These are phyloP conservation scores for Fusarium tanahbumbuense DNA, from an alignment of 2,329 filamentous ascomycete species.

Conservation along the genomic window DNA sequence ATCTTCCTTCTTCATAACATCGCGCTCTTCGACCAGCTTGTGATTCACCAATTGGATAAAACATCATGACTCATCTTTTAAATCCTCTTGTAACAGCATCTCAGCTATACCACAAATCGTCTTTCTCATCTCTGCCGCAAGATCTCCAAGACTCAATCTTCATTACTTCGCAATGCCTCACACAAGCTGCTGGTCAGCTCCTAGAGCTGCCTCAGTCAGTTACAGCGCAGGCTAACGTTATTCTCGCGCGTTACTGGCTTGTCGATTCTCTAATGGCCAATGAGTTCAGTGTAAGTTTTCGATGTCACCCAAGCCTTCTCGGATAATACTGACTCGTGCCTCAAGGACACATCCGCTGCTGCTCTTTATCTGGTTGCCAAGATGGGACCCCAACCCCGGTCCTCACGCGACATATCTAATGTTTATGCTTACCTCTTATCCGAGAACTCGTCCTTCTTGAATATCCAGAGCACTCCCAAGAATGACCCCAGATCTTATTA, in stretches of 20 bases:
- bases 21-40: background rate
- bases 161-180: slow-evolving; percentile 77
- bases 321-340: slow-evolving; percentile 12
- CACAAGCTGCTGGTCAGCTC: slow-evolving; percentile 82
- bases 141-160: slow-evolving; percentile 79
- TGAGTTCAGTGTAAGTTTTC: slow-evolving; percentile 65
- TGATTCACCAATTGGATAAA: background rate
- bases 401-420: slow-evolving; percentile 83
- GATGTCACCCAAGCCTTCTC: background rate
- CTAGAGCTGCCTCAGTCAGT: slow-evolving; percentile 87
- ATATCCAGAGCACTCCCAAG: slow-evolving; percentile 49
- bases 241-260: slow-evolving; percentile 85
- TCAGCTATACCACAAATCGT: slow-evolving; percentile 70
- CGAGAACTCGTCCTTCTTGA: slow-evolving; percentile 66
- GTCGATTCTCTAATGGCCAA: slow-evolving; percentile 64
- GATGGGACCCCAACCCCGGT: slow-evolving; percentile 79
- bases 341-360: slow-evolving; percentile 82
- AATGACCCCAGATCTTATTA: slow-evolving; percentile 69
- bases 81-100: slow-evolving; percentile 79
- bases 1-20: slow-evolving; percentile 5
- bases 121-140: slow-evolving; percentile 69
- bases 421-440: slow-evolving; percentile 86
- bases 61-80: slow-evolving; percentile 68
- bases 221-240: slow-evolving; percentile 84
- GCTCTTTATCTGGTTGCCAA: slow-evolving; percentile 85